phyloP scores from a whole-genome alignment of 371 early-diverging fungal species.

The Mucor indicus region DNA sequence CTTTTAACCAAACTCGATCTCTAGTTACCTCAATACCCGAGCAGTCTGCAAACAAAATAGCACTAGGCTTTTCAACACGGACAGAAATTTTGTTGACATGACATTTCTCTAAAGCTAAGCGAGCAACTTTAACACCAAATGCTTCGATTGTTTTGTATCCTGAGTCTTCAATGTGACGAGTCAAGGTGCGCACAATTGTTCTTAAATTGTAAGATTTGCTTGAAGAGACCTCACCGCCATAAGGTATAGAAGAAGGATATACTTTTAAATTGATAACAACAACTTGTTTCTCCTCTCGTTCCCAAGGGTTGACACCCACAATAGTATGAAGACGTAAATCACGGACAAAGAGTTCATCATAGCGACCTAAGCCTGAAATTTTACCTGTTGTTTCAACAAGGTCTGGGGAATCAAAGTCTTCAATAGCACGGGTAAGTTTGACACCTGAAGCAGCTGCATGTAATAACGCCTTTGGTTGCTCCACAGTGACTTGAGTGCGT shows the following conservation, averaged over 20 bases:
- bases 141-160: constrained; percentile 85
- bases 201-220: constrained; percentile 76
- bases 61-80: constrained; percentile 89
- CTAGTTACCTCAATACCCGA: constrained; percentile 92
- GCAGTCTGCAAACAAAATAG: constrained; percentile 86
- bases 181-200: constrained; percentile 79
- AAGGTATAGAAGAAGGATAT: constrained; percentile 53
- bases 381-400: constrained; percentile 34
- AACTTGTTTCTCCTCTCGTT: constrained; percentile 91
- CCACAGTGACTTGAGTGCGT: constrained; percentile 72
- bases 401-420: constrained; percentile 26
- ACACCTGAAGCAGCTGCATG: constrained; percentile 90
- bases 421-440: constrained; percentile 71
- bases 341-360: constrained; percentile 73
- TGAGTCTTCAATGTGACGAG: constrained; percentile 65
- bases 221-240: constrained; percentile 37
- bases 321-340: constrained; percentile 79
- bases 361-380: constrained; percentile 36
- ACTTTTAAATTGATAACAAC: constrained; percentile 80
- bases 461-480: constrained; percentile 89
- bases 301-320: constrained; percentile 95
- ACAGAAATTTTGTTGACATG: constrained; percentile 83
- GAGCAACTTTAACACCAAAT: constrained; percentile 71
- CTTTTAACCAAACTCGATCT: constrained; percentile 51
- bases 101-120: constrained; percentile 74